Evolutionary conservation across 495 filamentous ascomycete genomes (phyloP).

Genomic region (Thermothielavioides terrestris): DNA sequence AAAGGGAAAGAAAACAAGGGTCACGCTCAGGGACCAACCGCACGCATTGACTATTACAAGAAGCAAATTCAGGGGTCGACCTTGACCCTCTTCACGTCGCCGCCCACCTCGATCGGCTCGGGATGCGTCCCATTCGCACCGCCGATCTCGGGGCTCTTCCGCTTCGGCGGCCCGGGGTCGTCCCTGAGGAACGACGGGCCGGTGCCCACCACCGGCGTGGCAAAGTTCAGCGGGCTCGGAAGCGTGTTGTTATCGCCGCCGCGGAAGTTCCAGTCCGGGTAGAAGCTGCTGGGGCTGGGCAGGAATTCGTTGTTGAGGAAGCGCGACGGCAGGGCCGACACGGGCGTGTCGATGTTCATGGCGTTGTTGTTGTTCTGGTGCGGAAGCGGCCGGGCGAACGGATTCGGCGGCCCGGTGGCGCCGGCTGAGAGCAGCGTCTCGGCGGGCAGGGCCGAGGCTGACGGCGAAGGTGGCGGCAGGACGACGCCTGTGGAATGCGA

Average conservation of each 20-base stretch:
- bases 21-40: background rate
- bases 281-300: slow-evolving; percentile 83
- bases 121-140: slow-evolving; percentile 26
- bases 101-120: slow-evolving; percentile 26
- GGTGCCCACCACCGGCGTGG: slow-evolving; percentile 68
- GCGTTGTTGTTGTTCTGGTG: slow-evolving; percentile 51
- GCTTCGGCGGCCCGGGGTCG: slow-evolving; percentile 33
- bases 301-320: slow-evolving; percentile 80
- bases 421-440: slow-evolving; percentile 84
- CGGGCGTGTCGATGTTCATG: slow-evolving; percentile 85
- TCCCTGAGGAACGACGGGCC: slow-evolving; percentile 61
- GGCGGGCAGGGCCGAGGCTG: slow-evolving; percentile 66
- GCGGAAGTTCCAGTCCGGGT: slow-evolving; percentile 74
- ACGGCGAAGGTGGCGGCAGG: slow-evolving; percentile 88
- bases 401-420: slow-evolving; percentile 87
- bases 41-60: background rate
- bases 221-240: slow-evolving; percentile 84
- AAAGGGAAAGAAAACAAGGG: background rate
- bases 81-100: slow-evolving; percentile 38
- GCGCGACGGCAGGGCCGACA: slow-evolving; percentile 90
- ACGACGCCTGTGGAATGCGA: slow-evolving; percentile 57
- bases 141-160: slow-evolving; percentile 42
- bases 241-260: slow-evolving; percentile 70
- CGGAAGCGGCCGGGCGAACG: slow-evolving; percentile 78
- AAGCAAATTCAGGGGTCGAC: slow-evolving; percentile 24